Percentiles rank a stretch among this genome's conserved stretches.
These are phyloP conservation scores for Aphanomyces euteiches DNA, from an alignment of 352 stramenopile genomes.

Conservation along the genomic window DNA sequence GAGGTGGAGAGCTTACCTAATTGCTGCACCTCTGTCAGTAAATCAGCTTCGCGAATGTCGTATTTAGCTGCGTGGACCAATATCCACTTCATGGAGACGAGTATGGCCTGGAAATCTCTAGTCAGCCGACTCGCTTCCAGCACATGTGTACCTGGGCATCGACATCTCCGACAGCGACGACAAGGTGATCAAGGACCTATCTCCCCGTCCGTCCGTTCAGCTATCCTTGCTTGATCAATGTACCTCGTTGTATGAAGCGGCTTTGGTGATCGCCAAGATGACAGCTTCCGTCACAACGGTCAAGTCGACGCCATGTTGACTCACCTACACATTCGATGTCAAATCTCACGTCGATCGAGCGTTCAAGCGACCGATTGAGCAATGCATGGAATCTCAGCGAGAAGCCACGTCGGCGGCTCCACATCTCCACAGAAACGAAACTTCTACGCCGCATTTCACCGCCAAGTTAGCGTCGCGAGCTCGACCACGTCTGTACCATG, in stretches of 20 bases:
- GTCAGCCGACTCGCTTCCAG: background rate
- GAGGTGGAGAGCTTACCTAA: slow-evolving; percentile 3
- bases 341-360: background rate
- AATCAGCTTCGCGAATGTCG: slow-evolving; percentile 2
- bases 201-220: background rate
- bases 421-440: slow-evolving; percentile 28
- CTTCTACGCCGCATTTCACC: slow-evolving; percentile 2
- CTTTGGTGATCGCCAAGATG: slow-evolving; percentile 1
- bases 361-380: background rate
- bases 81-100: slow-evolving; percentile 27
- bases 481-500: no score
- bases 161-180: background rate
- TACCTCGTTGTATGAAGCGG: slow-evolving; percentile 7
- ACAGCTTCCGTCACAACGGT: background rate
- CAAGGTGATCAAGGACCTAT: slow-evolving; percentile 1
- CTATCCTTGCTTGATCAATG: background rate
- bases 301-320: slow-evolving; percentile 11
- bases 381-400: slow-evolving; percentile 24
- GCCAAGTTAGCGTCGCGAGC: no score
- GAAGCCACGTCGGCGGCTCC: slow-evolving; percentile 23
- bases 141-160: slow-evolving; percentile 1
- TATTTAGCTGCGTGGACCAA: slow-evolving; percentile 23
- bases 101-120: slow-evolving; percentile 1
- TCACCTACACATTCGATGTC: background rate
- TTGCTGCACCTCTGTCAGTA: slow-evolving; percentile 17